A percentile compares a stretch with the other conserved stretches of the same genome.
Conservation (phyloP, 208 protist species). For the Crithidia mellificae region DNA sequence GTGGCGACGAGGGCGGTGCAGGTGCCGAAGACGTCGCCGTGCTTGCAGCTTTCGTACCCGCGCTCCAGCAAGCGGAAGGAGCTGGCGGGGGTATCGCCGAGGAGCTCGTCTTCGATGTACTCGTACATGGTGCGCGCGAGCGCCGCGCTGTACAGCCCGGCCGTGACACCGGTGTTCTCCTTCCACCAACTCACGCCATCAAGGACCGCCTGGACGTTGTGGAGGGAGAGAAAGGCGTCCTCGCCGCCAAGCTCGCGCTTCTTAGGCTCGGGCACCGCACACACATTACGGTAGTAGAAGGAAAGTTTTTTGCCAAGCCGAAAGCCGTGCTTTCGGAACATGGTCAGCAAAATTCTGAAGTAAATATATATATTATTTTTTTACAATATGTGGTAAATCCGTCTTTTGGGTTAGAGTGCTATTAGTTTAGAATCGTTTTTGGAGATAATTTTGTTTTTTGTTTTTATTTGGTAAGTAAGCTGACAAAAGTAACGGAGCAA, state of each 20-base stretch:
- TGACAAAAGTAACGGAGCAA: not conserved
- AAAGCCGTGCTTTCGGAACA: slow-evolving; percentile 18
- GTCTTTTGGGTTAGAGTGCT: too few relatives aligned
- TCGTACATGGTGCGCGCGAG: slow-evolving; percentile 65
- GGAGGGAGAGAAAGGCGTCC: slow-evolving; percentile 66
- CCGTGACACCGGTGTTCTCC: slow-evolving; percentile 55
- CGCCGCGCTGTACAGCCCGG: slow-evolving; percentile 69
- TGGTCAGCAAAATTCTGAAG: not conserved
- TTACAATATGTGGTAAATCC: too few relatives aligned
- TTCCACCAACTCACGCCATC: slow-evolving; percentile 83
- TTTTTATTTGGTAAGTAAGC: too few relatives aligned
- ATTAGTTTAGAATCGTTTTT: not conserved
- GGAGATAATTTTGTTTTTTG: slow-evolving; percentile 3
- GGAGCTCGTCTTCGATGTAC: slow-evolving; percentile 64
- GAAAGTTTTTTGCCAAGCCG: slow-evolving; percentile 27
- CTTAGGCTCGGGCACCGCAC: slow-evolving; percentile 34
- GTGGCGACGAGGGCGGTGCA: slow-evolving; percentile 68
- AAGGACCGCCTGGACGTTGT: slow-evolving; percentile 56
- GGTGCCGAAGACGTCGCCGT: slow-evolving; percentile 61
- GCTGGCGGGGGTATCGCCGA: slow-evolving; percentile 51
- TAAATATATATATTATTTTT: not conserved
- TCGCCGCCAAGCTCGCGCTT: slow-evolving; percentile 63
- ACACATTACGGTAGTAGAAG: slow-evolving; percentile 54
- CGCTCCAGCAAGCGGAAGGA: slow-evolving; percentile 59
- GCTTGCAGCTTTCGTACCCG: slow-evolving; percentile 53